These are phyloP conservation scores for Neofusicoccum parvum DNA, from an alignment of 2,329 filamentous ascomycete species.

Conservation along the genomic window DNA sequence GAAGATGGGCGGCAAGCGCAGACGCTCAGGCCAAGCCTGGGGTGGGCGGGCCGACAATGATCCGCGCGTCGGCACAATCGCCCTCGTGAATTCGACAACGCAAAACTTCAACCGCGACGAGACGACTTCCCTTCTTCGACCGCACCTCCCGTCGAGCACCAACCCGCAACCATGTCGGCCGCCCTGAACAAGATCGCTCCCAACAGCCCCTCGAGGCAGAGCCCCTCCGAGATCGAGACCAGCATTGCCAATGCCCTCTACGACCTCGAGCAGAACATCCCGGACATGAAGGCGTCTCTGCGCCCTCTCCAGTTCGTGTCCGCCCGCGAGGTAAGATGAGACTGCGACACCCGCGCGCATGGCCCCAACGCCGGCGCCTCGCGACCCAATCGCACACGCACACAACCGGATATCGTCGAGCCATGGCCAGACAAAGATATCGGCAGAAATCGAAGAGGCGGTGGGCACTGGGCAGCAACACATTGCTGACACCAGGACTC, in stretches of 20 bases:
- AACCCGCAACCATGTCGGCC: slow-evolving; percentile 46
- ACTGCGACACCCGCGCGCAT: slow-evolving; percentile 26
- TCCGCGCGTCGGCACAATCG: slow-evolving; percentile 15
- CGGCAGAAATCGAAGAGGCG: slow-evolving; percentile 50
- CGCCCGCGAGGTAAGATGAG: slow-evolving; percentile 92
- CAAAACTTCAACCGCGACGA: slow-evolving; percentile 21
- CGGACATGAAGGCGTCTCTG: slow-evolving; percentile 94
- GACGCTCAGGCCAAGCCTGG: neutral
- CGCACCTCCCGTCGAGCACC: slow-evolving; percentile 18
- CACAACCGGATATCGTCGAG: slow-evolving; percentile 3
- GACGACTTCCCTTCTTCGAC: slow-evolving; percentile 11
- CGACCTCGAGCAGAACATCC: slow-evolving; percentile 99
- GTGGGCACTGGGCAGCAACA: slow-evolving; percentile 58
- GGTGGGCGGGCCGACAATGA: neutral
- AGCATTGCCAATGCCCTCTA: slow-evolving; percentile 95
- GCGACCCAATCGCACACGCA: neutral
- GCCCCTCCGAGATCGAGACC: slow-evolving; percentile 96
- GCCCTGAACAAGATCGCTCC: slow-evolving; percentile 96
- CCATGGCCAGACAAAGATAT: slow-evolving; percentile 19
- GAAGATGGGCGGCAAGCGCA: neutral
- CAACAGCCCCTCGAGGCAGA: slow-evolving; percentile 85
- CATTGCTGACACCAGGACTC: slow-evolving; percentile 58
- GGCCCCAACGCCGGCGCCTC: slow-evolving; percentile 1
- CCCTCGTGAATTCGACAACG: slow-evolving; percentile 11
- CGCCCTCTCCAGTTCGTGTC: slow-evolving; percentile 98